A percentile compares a stretch with the other conserved stretches of the same genome.
phyloP scores from a whole-genome alignment of 164 flowering plant species.

The Paratinospora sagittata region DNA sequence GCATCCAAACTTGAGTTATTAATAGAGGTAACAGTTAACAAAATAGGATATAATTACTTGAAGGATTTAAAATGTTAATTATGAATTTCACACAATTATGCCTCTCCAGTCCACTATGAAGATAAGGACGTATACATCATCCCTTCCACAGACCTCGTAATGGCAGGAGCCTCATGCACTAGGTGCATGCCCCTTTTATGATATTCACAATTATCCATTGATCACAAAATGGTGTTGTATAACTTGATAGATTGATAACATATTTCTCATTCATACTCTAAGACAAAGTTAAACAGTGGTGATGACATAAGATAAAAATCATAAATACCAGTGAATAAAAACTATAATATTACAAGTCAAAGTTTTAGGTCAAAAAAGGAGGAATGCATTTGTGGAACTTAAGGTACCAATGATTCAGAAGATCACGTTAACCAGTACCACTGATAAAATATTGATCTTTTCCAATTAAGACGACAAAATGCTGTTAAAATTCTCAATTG shows the following conservation, averaged over 20 bases:
- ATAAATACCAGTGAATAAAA: neutral
- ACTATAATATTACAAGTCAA: neutral
- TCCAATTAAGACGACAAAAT: neutral
- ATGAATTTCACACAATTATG: neutral
- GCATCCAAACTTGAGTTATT: constrained; percentile 22
- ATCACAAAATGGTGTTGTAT: neutral
- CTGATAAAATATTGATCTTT: neutral
- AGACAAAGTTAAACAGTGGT: neutral
- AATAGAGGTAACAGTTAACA: constrained; percentile 1
- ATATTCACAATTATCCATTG: neutral
- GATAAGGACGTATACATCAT: too few relatives aligned
- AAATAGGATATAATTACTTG: neutral
- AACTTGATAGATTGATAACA: neutral
- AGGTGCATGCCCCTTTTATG: too few relatives aligned
- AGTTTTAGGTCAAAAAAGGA: neutral
- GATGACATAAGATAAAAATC: too few relatives aligned
- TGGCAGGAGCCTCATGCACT: too few relatives aligned
- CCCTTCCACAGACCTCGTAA: too few relatives aligned
- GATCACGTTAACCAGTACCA: too few relatives aligned
- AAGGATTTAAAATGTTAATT: neutral
- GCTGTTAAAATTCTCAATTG: neutral
- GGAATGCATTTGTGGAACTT: neutral
- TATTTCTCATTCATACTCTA: neutral
- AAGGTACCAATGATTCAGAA: neutral
- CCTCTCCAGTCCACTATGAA: too few relatives aligned